These are phyloP conservation scores for Kernera saxatilis DNA, from an alignment of 345 rosid species.

Conservation along the genomic window DNA sequence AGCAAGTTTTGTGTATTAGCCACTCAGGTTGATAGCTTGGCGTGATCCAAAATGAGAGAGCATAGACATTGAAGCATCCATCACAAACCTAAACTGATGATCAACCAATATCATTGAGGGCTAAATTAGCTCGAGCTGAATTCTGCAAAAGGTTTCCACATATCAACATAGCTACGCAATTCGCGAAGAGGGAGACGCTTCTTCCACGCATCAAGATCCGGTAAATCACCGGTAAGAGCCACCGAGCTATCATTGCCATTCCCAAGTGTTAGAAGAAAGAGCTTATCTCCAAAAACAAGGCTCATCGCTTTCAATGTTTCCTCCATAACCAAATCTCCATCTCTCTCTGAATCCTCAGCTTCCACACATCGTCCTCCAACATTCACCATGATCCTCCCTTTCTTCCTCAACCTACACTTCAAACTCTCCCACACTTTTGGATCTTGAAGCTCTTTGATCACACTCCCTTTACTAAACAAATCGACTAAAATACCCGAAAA, in stretches of 20 bases:
- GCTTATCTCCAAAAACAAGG: slow-evolving; percentile 45
- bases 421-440: slow-evolving; percentile 57
- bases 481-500: slow-evolving; percentile 59
- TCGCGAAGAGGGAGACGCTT: slow-evolving; percentile 34
- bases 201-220: slow-evolving; percentile 63
- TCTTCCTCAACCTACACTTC: slow-evolving; percentile 52
- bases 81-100: slow-evolving; percentile 6
- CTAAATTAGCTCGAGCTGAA: neutral
- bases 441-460: slow-evolving; percentile 86
- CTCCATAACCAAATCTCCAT: slow-evolving; percentile 69
- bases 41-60: neutral
- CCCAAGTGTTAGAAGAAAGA: slow-evolving; percentile 51
- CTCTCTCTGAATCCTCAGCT: slow-evolving; percentile 45
- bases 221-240: slow-evolving; percentile 61
- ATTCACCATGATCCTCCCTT: slow-evolving; percentile 52
- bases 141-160: slow-evolving; percentile 49
- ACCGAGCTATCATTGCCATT: slow-evolving; percentile 62
- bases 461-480: slow-evolving; percentile 62
- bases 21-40: neutral
- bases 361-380: slow-evolving; percentile 58
- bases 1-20: neutral
- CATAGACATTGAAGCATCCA: neutral
- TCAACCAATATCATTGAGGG: neutral
- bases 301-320: slow-evolving; percentile 65
- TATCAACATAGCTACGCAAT: slow-evolving; percentile 49